These are phyloP conservation scores for Ophiostoma quercus DNA, from an alignment of 2,329 filamentous ascomycete species.

Conservation along the genomic window DNA sequence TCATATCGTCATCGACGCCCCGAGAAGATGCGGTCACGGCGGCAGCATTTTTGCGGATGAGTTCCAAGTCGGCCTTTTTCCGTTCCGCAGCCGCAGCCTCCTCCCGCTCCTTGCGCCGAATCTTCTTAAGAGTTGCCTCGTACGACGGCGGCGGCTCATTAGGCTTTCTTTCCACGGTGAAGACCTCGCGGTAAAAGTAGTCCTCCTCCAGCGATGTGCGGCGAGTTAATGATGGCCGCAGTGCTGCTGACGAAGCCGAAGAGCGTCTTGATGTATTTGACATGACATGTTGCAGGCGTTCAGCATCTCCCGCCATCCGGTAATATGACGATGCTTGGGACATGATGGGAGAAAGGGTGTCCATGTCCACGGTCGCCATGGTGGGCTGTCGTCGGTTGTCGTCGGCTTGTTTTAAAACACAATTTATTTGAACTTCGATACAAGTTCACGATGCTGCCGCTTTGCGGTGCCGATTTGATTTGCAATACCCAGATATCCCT, in stretches of 20 bases:
- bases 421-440: too few relatives aligned
- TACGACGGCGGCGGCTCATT: slow-evolving; percentile 47
- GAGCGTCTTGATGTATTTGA: slow-evolving; percentile 16
- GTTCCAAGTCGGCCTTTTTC: not conserved
- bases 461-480: not conserved
- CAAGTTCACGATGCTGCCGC: not conserved
- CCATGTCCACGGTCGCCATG: slow-evolving; percentile 5
- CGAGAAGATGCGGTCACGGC: not conserved
- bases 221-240: slow-evolving; percentile 36
- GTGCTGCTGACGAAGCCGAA: slow-evolving; percentile 4
- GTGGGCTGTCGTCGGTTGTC: slow-evolving; percentile 8
- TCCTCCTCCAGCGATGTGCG: slow-evolving; percentile 53
- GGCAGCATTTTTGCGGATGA: not conserved
- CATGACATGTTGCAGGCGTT: slow-evolving; percentile 1
- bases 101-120: slow-evolving; percentile 29
- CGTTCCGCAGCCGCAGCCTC: slow-evolving; percentile 18
- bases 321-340: slow-evolving; percentile 6
- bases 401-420: not conserved
- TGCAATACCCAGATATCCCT: not conserved
- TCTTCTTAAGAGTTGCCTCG: slow-evolving; percentile 34
- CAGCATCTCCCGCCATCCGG: not conserved
- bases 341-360: not conserved
- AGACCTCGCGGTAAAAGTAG: slow-evolving; percentile 48
- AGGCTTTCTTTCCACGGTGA: slow-evolving; percentile 42
- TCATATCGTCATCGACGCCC: not conserved